phyloP scores from a whole-genome alignment of 2,329 filamentous ascomycete species.

The Cercospora citrullina region DNA sequence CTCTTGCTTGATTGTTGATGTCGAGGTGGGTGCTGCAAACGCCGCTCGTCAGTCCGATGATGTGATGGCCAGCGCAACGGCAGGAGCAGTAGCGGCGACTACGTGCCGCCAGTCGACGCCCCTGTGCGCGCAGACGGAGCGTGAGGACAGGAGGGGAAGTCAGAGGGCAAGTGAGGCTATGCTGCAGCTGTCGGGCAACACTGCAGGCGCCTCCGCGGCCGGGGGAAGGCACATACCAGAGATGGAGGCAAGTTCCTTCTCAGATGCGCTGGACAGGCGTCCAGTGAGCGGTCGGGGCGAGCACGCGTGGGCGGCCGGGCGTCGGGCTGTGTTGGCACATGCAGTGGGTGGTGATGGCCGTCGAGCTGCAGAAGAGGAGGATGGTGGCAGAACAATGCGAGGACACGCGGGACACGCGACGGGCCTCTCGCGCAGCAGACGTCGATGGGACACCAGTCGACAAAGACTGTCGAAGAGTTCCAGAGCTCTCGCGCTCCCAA shows the following conservation, averaged over 20 bases:
- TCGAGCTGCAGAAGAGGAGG: neutral
- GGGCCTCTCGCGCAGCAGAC: neutral
- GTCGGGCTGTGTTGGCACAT: neutral
- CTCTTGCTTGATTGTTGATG: neutral
- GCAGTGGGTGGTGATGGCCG: neutral
- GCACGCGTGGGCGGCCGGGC: neutral
- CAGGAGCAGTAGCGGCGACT: neutral
- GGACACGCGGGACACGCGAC: neutral
- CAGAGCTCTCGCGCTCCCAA: neutral
- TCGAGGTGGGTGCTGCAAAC: neutral
- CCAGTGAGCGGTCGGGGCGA: neutral
- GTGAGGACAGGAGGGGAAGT: neutral
- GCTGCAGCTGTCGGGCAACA: slow-evolving; percentile 1
- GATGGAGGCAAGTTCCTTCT: neutral
- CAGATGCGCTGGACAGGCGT: slow-evolving; percentile 1
- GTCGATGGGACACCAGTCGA: neutral
- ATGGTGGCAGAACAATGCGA: neutral
- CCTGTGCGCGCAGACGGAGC: neutral
- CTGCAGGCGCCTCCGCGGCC: slow-evolving; percentile 1
- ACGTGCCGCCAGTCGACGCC: neutral
- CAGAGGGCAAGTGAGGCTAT: neutral
- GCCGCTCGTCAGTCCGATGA: neutral
- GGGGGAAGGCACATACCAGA: neutral
- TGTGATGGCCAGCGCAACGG: neutral
- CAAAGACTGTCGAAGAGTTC: neutral